Base-by-base conservation (phyloP, 768 basidiomycete species). In the Tubosaeta sp. region DNA sequence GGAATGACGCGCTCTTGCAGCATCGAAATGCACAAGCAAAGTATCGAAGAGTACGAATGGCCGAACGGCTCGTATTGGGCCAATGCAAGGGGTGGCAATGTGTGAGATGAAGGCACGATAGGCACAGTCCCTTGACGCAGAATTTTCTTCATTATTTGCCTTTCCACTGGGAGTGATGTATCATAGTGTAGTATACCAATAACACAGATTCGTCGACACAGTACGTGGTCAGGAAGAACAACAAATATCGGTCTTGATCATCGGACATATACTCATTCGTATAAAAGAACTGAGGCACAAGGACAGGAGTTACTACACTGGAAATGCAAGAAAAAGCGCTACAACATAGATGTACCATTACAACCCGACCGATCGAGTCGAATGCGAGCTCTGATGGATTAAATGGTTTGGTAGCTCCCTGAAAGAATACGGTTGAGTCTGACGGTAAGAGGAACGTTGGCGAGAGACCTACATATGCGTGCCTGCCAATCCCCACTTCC, bases 11-110 rank as follows among this genome's bases (percentile, higher is more conserved):
- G 14, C 35, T 7, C 8, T 32, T 46, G n/a, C 49, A 93, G 91
- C 58, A 94, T 96, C 65, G 88, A 94, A 72, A 94, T 97, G 84
- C 77, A 82, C 65, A 79, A 83, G 56, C 65, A 80, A 47, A 90
- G 89, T 57, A 91, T 95, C 59, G 81, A 79, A 12, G 82, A 88
- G 60, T 97, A 79, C 64, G 83, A 89, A 61, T 97, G 83, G 83
- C 94, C 94, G 7, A 74, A 81, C 57, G 94, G 94, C 3, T 62
- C 55, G 24, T 69, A 66, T 35, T 69, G 66, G 66, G 57, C 29
- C 18, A 41, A 49, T 47, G 36, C 44, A 18, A 53, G 29, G 44
- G 53, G 51, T 22, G 34, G 47, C 24, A 42, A 52, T 22, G 48
- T 14, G 19, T 42, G 35, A 49, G 31, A 42, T 50, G 19, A 48